phyloP scores from a whole-genome alignment of 2,329 filamentous ascomycete genomes.

The Colletotrichum sojae region DNA sequence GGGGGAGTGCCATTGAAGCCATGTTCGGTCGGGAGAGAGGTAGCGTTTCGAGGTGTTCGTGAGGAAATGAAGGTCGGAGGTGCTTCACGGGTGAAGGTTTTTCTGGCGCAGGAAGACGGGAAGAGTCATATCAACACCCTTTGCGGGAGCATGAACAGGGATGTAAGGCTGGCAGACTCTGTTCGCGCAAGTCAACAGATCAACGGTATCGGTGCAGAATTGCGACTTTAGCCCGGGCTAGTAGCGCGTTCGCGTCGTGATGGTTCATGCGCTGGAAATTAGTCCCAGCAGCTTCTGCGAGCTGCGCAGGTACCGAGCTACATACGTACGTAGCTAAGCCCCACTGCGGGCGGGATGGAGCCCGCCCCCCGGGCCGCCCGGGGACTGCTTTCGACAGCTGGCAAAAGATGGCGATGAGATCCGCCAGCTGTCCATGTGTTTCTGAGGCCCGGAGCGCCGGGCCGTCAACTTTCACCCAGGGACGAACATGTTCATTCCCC shows the following conservation, averaged over 20 bases:
- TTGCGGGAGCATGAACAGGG: conserved; percentile 21
- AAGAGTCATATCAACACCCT: conserved; percentile 20
- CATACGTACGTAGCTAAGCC: too few species aligned
- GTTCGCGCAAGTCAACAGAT: conserved; percentile 30
- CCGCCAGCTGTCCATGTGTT: background rate
- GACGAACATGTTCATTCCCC: too few species aligned
- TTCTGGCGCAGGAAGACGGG: background rate
- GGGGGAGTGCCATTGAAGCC: conserved; percentile 28
- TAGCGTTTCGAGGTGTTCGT: background rate
- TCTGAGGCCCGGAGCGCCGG: too few species aligned
- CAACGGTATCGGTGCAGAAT: conserved; percentile 9
- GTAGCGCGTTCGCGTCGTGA: conserved; percentile 39
- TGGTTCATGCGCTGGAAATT: conserved; percentile 40
- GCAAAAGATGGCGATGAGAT: too few species aligned
- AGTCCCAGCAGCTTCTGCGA: background rate
- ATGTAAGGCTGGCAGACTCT: conserved; percentile 5
- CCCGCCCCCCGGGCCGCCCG: too few species aligned
- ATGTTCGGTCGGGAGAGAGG: background rate
- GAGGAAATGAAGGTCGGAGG: background rate
- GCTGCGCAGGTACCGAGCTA: too few species aligned
- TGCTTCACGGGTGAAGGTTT: background rate
- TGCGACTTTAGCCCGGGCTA: conserved; percentile 4
- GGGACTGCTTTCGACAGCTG: too few species aligned
- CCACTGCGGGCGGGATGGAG: too few species aligned
- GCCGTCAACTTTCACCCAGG: too few species aligned